Evolutionary conservation across 129 eudicot genomes (phyloP).

Genomic region (Lonicera japonica): DNA sequence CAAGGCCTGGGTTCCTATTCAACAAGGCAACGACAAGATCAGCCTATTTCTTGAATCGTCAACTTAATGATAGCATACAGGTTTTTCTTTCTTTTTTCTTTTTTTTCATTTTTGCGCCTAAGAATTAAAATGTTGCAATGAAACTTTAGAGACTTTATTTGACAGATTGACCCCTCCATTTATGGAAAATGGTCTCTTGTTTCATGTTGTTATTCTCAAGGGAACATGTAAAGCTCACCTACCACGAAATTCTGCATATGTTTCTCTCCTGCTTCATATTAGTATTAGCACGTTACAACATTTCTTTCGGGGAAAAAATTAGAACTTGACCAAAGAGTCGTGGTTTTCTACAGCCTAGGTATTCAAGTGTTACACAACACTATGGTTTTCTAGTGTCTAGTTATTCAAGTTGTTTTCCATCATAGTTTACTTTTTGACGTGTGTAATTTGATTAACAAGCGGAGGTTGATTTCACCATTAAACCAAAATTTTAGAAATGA

Average conservation of each 20-base stretch:
- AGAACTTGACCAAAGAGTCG: too few relatives aligned
- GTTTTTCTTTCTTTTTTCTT: conserved; percentile 22
- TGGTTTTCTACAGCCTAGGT: too few relatives aligned
- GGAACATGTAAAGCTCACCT: too few relatives aligned
- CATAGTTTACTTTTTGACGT: neutral
- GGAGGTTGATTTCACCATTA: neutral
- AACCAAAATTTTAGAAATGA: too few relatives aligned
- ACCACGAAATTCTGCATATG: too few relatives aligned
- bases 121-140: neutral
- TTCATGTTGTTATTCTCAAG: neutral
- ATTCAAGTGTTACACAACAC: neutral
- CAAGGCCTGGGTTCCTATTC: conserved; percentile 89
- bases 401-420: neutral
- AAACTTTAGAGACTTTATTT: too few relatives aligned
- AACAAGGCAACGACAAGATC: conserved; percentile 75
- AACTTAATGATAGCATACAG: conserved; percentile 83
- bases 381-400: neutral
- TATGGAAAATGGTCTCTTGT: neutral
- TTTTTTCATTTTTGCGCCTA: neutral
- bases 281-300: too few relatives aligned
- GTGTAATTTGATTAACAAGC: neutral
- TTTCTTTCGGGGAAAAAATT: too few relatives aligned
- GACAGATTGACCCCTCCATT: neutral
- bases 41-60: conserved; percentile 61
- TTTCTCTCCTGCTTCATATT: neutral